phyloP scores from a whole-genome alignment of 2,329 filamentous ascomycete genomes.

The Neofusicoccum parvum region DNA sequence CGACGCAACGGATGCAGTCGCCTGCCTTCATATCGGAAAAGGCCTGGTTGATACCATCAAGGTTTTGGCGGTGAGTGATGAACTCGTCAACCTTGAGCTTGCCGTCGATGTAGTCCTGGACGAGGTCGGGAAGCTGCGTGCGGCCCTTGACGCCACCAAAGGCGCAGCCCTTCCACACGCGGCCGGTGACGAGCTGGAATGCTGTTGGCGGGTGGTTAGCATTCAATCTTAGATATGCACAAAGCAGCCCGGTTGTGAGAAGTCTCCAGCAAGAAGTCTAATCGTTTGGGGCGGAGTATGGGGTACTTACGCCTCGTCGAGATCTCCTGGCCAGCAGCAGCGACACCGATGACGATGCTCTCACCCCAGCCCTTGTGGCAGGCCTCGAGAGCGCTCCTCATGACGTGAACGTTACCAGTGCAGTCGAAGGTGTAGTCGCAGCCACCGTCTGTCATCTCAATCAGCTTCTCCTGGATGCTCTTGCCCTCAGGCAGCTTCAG shows the following conservation, averaged over 20 bases:
- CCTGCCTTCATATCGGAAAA: slow-evolving; percentile 95
- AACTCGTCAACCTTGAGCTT: slow-evolving; percentile 98
- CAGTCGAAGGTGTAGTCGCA: slow-evolving; percentile 99
- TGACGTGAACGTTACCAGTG: slow-evolving; percentile 94
- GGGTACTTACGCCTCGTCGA: slow-evolving; percentile 80
- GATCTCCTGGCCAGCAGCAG: slow-evolving; percentile 94
- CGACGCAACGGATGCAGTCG: slow-evolving; percentile 94
- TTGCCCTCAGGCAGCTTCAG: slow-evolving; percentile 63
- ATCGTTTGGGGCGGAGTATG: too few species aligned
- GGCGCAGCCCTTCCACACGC: slow-evolving; percentile 96
- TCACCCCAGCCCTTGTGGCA: slow-evolving; percentile 99
- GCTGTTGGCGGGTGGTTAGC: slow-evolving; percentile 53
- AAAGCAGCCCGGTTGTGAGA: not conserved
- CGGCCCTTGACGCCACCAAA: slow-evolving; percentile 99
- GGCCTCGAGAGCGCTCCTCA: slow-evolving; percentile 92
- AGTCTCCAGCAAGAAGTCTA: too few species aligned
- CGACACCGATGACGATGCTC: slow-evolving; percentile 97
- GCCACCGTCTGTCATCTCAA: slow-evolving; percentile 97
- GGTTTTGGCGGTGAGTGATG: slow-evolving; percentile 90
- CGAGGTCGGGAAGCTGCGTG: slow-evolving; percentile 82
- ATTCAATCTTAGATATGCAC: not conserved
- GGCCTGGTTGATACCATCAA: slow-evolving; percentile 82
- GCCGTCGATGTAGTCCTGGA: slow-evolving; percentile 85
- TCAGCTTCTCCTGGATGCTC: slow-evolving; percentile 86
- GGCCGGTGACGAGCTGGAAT: slow-evolving; percentile 97